Conservation (phyloP, 2,329 filamentous ascomycete genomes). For the Claviceps sp. region DNA sequence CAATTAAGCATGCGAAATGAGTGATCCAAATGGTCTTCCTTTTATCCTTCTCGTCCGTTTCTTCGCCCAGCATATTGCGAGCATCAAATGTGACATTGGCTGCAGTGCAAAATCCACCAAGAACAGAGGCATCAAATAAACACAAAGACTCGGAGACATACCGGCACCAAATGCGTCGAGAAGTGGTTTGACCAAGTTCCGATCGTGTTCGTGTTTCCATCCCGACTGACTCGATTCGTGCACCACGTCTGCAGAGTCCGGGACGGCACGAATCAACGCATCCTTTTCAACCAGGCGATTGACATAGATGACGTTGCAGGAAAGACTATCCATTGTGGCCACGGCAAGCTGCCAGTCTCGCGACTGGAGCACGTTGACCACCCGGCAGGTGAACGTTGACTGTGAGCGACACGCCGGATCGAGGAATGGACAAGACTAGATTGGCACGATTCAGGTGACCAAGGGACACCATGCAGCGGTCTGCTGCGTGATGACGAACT, state of each 20-base stretch:
- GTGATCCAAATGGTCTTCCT: no score
- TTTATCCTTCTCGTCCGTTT: not conserved
- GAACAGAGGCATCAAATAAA: not conserved
- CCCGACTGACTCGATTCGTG: slow-evolving; percentile 10
- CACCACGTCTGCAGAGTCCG: slow-evolving; percentile 5
- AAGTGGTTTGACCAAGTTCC: slow-evolving; percentile 33
- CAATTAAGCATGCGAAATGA: no score
- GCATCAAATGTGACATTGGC: not conserved
- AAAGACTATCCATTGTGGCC: slow-evolving; percentile 43
- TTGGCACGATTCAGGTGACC: not conserved
- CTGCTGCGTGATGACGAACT: not conserved
- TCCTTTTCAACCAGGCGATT: slow-evolving; percentile 38
- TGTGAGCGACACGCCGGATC: slow-evolving; percentile 5
- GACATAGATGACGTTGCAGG: slow-evolving; percentile 47
- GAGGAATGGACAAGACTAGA: not conserved
- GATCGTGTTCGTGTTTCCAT: slow-evolving; percentile 26
- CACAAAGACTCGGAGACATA: slow-evolving; percentile 13
- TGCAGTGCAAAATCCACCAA: not conserved
- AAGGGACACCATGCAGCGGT: not conserved
- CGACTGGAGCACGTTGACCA: slow-evolving; percentile 46
- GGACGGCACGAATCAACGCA: slow-evolving; percentile 24
- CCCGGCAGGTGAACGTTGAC: slow-evolving; percentile 15
- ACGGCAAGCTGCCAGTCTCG: slow-evolving; percentile 44
- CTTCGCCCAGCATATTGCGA: not conserved
- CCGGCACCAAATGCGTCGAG: slow-evolving; percentile 42